These are phyloP conservation scores for Leccinum insigne DNA, from an alignment of 1,284 basidiomycete genomes.

Conservation along the genomic window DNA sequence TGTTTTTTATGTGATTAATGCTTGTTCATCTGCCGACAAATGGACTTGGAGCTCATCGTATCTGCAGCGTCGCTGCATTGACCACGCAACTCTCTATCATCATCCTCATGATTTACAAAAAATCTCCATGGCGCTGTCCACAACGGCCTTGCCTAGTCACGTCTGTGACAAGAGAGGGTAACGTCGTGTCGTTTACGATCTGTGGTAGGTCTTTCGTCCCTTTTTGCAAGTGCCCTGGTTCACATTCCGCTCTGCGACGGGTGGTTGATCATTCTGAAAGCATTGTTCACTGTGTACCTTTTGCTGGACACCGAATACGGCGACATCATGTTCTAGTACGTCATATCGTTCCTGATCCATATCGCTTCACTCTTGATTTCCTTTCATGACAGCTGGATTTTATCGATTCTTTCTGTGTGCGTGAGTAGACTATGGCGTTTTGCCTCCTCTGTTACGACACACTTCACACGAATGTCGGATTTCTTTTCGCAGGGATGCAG, in stretches of 20 bases:
- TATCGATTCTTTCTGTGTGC: conserved; percentile 11
- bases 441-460: neutral
- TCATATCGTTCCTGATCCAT: neutral
- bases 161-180: conserved; percentile 9
- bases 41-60: neutral
- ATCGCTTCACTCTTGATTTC: neutral
- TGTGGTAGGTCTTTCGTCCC: conserved; percentile 3
- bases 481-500: conserved; percentile 7
- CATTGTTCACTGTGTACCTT: conserved; percentile 8
- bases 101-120: conserved; percentile 9
- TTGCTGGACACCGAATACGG: conserved; percentile 9
- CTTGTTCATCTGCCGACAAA: neutral
- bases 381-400: conserved; percentile 6
- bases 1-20: conserved; percentile 11
- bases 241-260: neutral
- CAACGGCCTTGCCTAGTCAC: neutral
- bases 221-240: neutral
- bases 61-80: conserved; percentile 5
- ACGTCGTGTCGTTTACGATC: conserved; percentile 3
- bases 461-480: neutral
- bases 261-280: conserved; percentile 4
- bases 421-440: neutral
- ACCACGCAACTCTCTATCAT: conserved; percentile 7
- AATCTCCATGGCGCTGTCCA: neutral
- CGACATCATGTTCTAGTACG: conserved; percentile 17